These are phyloP conservation scores for Aegilops sharonensis DNA, from an alignment of 176 grass and related monocot genomes.

Conservation along the genomic window DNA sequence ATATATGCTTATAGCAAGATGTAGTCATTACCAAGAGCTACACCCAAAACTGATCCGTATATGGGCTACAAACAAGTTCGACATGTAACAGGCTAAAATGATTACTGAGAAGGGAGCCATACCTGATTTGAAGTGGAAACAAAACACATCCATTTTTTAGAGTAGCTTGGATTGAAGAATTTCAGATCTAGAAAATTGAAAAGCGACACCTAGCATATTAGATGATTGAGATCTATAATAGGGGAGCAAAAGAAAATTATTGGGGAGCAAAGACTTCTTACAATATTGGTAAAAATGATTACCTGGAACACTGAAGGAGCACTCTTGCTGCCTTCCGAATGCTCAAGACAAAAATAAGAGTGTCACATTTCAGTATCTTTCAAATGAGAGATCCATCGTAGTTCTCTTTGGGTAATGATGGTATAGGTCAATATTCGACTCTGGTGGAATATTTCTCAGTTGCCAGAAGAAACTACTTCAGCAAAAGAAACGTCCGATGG, in stretches of 20 bases:
- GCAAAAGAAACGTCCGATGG: slow-evolving; percentile 51
- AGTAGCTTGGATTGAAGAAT: slow-evolving; percentile 24
- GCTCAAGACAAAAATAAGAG: slow-evolving; percentile 27
- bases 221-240: slow-evolving; percentile 17
- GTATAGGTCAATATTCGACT: slow-evolving; percentile 31
- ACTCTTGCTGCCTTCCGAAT: slow-evolving; percentile 36
- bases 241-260: not conserved
- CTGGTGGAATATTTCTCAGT: slow-evolving; percentile 35
- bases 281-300: slow-evolving; percentile 30
- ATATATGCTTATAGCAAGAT: not conserved
- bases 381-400: slow-evolving; percentile 21
- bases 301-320: slow-evolving; percentile 50
- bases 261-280: not conserved
- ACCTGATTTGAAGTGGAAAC: slow-evolving; percentile 40
- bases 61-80: not conserved
- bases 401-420: slow-evolving; percentile 28
- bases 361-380: slow-evolving; percentile 47
- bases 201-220: slow-evolving; percentile 17
- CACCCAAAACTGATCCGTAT: not conserved
- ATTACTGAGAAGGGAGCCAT: slow-evolving; percentile 3
- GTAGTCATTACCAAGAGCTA: not conserved
- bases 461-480: slow-evolving; percentile 55
- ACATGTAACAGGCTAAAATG: not conserved
- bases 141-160: slow-evolving; percentile 10
- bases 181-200: slow-evolving; percentile 23